phyloP scores from a whole-genome alignment of 345 rosid genomes.

The Lepidium sativum region DNA sequence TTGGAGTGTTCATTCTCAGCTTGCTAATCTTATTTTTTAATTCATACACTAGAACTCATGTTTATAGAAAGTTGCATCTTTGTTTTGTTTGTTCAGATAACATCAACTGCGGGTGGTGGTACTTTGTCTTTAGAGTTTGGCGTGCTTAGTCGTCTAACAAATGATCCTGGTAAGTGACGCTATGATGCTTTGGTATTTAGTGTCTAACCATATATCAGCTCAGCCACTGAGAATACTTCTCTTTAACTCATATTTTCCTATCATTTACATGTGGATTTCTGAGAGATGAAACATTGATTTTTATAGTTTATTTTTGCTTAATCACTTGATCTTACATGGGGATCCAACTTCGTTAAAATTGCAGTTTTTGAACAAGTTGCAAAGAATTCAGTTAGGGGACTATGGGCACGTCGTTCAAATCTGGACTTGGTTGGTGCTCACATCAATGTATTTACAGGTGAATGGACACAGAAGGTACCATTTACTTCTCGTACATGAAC shows the following conservation, averaged over 20 bases:
- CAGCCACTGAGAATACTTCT: background rate
- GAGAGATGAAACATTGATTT: background rate
- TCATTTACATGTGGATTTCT: background rate
- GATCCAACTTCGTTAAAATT: constrained; percentile 10
- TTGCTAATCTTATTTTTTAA: background rate
- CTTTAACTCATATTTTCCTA: background rate
- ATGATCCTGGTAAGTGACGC: constrained; percentile 71
- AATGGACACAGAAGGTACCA: constrained; percentile 98
- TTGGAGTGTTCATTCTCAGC: background rate
- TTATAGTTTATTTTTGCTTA: background rate
- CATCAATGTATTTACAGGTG: constrained; percentile 97
- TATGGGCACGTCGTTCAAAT: constrained; percentile 95
- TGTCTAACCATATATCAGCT: background rate
- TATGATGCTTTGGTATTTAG: constrained; percentile 1
- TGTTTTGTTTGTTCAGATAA: constrained; percentile 53
- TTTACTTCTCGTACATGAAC: background rate
- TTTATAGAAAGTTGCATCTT: constrained; percentile 5
- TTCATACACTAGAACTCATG: background rate
- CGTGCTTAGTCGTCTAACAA: constrained; percentile 82
- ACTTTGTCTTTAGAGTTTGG: constrained; percentile 96
- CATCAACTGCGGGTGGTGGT: constrained; percentile 99
- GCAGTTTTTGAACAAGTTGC: constrained; percentile 96
- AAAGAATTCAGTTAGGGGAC: constrained; percentile 79
- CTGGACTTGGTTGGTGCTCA: constrained; percentile 96
- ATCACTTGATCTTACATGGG: background rate